phyloP scores from a whole-genome alignment of 306 rosid genomes.

The Ochetophila trinervis region DNA sequence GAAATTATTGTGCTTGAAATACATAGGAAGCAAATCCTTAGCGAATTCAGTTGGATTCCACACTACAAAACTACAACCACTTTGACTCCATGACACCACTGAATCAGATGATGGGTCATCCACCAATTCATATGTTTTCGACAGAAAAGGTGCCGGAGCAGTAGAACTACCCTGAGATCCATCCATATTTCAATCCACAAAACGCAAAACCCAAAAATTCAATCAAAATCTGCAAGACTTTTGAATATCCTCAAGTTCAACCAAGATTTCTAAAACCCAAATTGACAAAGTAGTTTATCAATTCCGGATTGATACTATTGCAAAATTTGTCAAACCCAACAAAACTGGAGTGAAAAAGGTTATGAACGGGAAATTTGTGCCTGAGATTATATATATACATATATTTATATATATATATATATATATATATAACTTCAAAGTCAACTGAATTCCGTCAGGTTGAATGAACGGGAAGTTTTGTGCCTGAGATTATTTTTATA shows the following conservation, averaged over 20 bases:
- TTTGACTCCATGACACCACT: slow-evolving; percentile 34
- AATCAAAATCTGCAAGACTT: not conserved
- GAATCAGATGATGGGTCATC: slow-evolving; percentile 30
- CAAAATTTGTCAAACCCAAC: not conserved
- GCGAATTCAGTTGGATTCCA: slow-evolving; percentile 40
- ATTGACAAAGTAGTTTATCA: not conserved
- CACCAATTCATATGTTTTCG: slow-evolving; percentile 39
- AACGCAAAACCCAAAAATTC: slow-evolving; percentile 1
- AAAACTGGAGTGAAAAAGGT: not conserved
- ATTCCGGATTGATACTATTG: not conserved
- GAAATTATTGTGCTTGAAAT: slow-evolving; percentile 44
- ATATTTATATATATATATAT: too few species aligned
- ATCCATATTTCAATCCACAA: slow-evolving; percentile 23
- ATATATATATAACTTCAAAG: slow-evolving; percentile 8
- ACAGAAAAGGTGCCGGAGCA: slow-evolving; percentile 40
- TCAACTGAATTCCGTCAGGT: not conserved
- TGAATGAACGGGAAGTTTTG: slow-evolving; percentile 1
- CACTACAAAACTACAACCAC: slow-evolving; percentile 39
- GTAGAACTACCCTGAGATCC: slow-evolving; percentile 34
- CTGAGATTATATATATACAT: too few species aligned
- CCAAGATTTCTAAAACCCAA: not conserved
- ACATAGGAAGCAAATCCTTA: slow-evolving; percentile 40
- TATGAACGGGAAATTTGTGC: not conserved
- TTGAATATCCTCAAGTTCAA: slow-evolving; percentile 5
- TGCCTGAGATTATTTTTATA: not conserved